These are phyloP conservation scores for Pulicaria dysenterica DNA, from an alignment of 129 eudicot species.

Conservation along the genomic window DNA sequence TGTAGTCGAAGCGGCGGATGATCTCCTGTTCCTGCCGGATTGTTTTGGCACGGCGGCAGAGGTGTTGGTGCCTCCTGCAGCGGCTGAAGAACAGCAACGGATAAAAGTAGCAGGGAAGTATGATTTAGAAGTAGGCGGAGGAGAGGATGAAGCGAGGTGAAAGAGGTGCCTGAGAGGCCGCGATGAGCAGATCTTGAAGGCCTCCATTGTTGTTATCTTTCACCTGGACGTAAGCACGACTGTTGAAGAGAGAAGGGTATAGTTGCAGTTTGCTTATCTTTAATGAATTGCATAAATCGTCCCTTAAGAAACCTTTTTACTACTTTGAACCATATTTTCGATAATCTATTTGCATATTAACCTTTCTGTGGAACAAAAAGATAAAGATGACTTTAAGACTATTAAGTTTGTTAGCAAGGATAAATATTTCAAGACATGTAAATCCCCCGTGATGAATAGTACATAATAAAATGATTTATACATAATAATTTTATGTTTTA, in stretches of 20 bases:
- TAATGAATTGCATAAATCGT: constrained; percentile 3
- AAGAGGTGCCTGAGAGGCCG: constrained; percentile 54
- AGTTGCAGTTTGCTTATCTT: background rate
- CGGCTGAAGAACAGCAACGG: constrained; percentile 55
- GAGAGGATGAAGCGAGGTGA: constrained; percentile 42
- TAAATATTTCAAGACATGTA: too few species aligned
- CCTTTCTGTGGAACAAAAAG: too few species aligned
- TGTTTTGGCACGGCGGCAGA: constrained; percentile 38
- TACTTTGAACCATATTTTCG: background rate
- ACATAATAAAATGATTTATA: too few species aligned
- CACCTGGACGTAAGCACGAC: background rate
- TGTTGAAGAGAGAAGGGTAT: constrained; percentile 18
- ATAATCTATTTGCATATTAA: background rate
- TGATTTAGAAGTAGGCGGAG: constrained; percentile 22
- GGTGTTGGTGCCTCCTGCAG: constrained; percentile 37
- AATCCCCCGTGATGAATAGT: too few species aligned
- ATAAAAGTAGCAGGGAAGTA: constrained; percentile 27
- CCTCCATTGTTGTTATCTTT: constrained; percentile 55
- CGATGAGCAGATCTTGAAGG: constrained; percentile 49
- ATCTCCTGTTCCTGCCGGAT: constrained; percentile 48
- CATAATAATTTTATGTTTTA: too few species aligned
- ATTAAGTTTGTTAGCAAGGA: too few species aligned
- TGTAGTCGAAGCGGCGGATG: constrained; percentile 39
- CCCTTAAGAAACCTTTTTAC: constrained; percentile 3
- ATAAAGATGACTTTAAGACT: too few species aligned